Evolutionary conservation across 768 basidiomycete genomes (phyloP).

Genomic region (Lentinula guzmanii): DNA sequence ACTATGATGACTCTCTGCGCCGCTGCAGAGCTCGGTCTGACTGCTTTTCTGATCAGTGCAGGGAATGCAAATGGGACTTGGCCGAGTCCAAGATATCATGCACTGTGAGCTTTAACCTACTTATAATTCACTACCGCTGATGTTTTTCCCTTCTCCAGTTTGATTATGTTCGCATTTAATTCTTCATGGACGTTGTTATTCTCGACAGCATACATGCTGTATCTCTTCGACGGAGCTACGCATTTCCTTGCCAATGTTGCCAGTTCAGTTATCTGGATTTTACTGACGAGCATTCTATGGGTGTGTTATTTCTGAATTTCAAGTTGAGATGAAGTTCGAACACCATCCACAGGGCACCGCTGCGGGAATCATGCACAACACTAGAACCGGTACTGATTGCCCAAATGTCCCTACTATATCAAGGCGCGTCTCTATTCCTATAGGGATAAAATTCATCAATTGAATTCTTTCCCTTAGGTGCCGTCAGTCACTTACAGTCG

Average conservation of each 20-base stretch:
- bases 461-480: conserved; percentile 35
- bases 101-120: conserved; percentile 38
- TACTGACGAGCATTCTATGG: conserved; percentile 62
- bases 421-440: conserved; percentile 29
- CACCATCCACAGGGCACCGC: conserved; percentile 46
- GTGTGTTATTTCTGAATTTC: conserved; percentile 28
- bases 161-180: conserved; percentile 58
- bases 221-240: conserved; percentile 60
- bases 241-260: conserved; percentile 73
- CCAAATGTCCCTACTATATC: conserved; percentile 46
- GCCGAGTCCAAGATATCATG: conserved; percentile 58
- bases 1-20: conserved; percentile 60
- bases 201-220: conserved; percentile 62
- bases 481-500: conserved; percentile 66
- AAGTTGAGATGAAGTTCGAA: background rate
- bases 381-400: conserved; percentile 58
- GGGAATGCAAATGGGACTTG: conserved; percentile 60
- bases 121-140: conserved; percentile 2
- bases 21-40: conserved; percentile 69
- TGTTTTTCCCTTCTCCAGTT: conserved; percentile 22
- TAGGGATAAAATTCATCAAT: conserved; percentile 14
- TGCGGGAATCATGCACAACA: conserved; percentile 60
- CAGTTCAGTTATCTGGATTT: conserved; percentile 71
- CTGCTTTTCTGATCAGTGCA: conserved; percentile 64
- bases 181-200: conserved; percentile 75